phyloP scores from a whole-genome alignment of 2,329 filamentous ascomycete genomes.

The Epichloe gansuensis region DNA sequence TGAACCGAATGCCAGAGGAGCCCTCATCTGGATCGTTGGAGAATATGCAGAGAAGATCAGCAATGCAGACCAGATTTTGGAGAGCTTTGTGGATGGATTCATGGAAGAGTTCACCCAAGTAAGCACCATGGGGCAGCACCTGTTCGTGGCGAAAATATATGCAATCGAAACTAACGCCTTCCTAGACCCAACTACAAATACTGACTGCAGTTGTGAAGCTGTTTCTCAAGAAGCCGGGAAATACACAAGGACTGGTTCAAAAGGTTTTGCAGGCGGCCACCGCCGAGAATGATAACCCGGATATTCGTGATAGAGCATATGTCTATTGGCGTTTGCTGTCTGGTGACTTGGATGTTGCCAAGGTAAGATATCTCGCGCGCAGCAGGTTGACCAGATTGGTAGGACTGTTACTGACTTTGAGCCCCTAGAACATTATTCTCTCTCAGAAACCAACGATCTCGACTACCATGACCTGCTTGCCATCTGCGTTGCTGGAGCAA shows the following conservation, averaged over 20 bases:
- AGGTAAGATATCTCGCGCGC: conserved; percentile 35
- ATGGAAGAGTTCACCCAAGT: conserved; percentile 94
- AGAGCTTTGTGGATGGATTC: conserved; percentile 85
- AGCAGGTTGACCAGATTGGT: background rate
- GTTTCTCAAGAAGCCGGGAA: conserved; percentile 91
- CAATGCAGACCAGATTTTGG: conserved; percentile 91
- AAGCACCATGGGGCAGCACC: background rate
- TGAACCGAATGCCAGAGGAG: conserved; percentile 79
- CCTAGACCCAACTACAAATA: conserved; percentile 89
- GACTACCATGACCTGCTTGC: conserved; percentile 84
- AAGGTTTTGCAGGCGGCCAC: conserved; percentile 90
- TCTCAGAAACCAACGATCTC: conserved; percentile 90
- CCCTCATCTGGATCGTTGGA: conserved; percentile 96
- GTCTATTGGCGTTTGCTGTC: conserved; percentile 97
- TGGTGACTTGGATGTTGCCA: conserved; percentile 79
- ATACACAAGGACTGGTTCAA: conserved; percentile 80
- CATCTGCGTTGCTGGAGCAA: conserved; percentile 70
- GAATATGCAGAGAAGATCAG: conserved; percentile 99
- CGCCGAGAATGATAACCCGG: conserved; percentile 90
- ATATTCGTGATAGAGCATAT: conserved; percentile 92
- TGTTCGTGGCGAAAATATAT: background rate
- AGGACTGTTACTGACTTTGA: background rate
- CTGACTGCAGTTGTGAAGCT: conserved; percentile 94
- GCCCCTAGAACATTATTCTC: conserved; percentile 61
- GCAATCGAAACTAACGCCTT: conserved; percentile 2